Evolutionary conservation across 352 stramenopile species (phyloP).

Genomic region (Phytophthora sp.): DNA sequence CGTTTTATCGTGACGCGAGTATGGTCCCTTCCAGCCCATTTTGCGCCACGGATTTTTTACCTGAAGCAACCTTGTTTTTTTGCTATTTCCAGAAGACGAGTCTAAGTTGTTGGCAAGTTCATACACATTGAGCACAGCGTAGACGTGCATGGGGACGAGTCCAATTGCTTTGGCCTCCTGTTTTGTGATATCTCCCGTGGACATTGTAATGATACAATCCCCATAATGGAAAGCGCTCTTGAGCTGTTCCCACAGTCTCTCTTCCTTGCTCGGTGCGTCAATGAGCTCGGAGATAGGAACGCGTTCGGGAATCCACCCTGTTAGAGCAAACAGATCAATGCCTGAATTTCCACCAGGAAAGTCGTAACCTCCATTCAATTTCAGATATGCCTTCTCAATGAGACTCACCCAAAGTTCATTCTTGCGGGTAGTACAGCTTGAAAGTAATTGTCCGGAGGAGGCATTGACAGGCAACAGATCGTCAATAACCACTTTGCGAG

Average conservation of each 20-base stretch:
- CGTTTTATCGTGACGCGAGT: constrained; percentile 65
- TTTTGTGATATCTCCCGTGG: constrained; percentile 85
- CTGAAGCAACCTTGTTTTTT: constrained; percentile 85
- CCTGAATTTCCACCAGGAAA: constrained; percentile 97
- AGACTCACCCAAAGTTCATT: constrained; percentile 94
- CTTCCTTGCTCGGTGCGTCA: constrained; percentile 94
- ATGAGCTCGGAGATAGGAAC: constrained; percentile 69
- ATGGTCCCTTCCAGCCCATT: constrained; percentile 87
- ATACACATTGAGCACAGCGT: constrained; percentile 95
- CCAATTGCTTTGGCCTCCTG: constrained; percentile 86
- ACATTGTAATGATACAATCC: constrained; percentile 98
- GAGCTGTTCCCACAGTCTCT: constrained; percentile 95
- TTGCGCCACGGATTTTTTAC: constrained; percentile 97
- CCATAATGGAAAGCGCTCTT: constrained; percentile 94
- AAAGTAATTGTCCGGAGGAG: constrained; percentile 72
- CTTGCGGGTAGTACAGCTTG: constrained; percentile 78
- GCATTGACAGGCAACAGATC: constrained; percentile 93
- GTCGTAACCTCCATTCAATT: constrained; percentile 97
- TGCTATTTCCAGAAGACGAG: constrained; percentile 30
- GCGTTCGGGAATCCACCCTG: constrained; percentile 97
- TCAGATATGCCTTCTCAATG: constrained; percentile 99
- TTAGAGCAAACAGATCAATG: constrained; percentile 98
- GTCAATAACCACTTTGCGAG: constrained; percentile 94
- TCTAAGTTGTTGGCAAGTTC: constrained; percentile 61
- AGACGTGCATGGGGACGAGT: constrained; percentile 96